Evolutionary conservation across 257 asterid genomes (phyloP), one percentile per base, ranked within the genome.

Genomic region (Leptodermis oblonga): DNA sequence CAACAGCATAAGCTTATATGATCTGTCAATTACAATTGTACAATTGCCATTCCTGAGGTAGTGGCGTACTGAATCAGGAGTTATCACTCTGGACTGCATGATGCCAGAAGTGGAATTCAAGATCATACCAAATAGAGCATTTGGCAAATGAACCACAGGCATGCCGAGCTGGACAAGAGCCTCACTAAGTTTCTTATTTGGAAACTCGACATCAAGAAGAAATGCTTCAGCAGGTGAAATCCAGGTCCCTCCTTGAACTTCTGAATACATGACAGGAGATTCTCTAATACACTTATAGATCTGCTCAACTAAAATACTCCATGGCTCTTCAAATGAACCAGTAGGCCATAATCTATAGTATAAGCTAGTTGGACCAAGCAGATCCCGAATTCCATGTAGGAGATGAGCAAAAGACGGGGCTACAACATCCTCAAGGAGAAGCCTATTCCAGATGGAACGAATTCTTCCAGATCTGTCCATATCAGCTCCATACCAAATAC

Each of bases 401-500:
- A 90, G 77, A 65, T 80, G 86, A 69, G 76, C 75, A 78, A 86
- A 88, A 88, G 85, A 74, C 78, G 98, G 97, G 34, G 96, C 96
- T 71, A 90, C 88, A 66, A 88, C 87, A 70, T 92, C 96, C 81
- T 90, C 96, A 80, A 92, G 76, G 26, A 92, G 90, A 84, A 92
- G 98, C 83, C 85, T 88, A 83, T 92, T 92, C 98, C 98, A 92
- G 69, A 90, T 39, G n/a, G 97, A 92, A 58, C 98, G 97, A 64
- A 92, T 78, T 81, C 87, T 92, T 71, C 97, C 98, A 71, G 97
- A 82, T 80, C 97, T 88, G 77, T 92, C 98, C 98, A 92, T 90
- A 82, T 92, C 98, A 81, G 85, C 95, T 74, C 98, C 98, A 76
- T 90, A 92, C 98, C 98, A 92, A 82, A 92, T 90, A 68, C 97